Evolutionary conservation across 495 filamentous ascomycete genomes (phyloP), one percentile per base, ranked within the genome.

Genomic region (Lasiosphaeria ovina): DNA sequence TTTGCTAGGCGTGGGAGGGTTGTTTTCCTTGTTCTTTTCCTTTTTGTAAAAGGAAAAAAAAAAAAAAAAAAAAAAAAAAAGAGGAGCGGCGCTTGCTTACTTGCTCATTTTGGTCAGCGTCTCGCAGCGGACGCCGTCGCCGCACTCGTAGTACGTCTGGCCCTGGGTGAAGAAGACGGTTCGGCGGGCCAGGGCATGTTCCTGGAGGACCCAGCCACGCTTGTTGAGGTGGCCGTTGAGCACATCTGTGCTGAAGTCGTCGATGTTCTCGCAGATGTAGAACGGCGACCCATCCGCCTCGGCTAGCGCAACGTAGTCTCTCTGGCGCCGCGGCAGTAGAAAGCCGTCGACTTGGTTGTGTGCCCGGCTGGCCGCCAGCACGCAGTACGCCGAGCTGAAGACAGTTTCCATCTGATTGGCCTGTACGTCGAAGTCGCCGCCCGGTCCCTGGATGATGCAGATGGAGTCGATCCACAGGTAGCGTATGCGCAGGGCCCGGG

Each of bases 81-180:
- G 2, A 24, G 2, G 24, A 24, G 24, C 1, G 24, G 24, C 24
- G 24, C 24, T 24, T 24, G 24, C 66, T 47, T 60, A 74, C 72
- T 75, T 76, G n/a, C 62, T 49, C 35, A 72, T 42, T 31, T n/a
- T 49, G 1, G 69, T 57, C 9, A 72, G 24, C 0, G 70, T 71
- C 50, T 77, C 74, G 57, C 75, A 77, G 4, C 67, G 62, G 5
- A 74, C 65, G 0, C 73, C 74, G 12, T 59, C 55, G 0, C 74
- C 74, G 60, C 77, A 79, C 51, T 78, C 75, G 66, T 65, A 77
- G 53, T 77, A 78, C 1, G 66, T 66, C 50, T 77, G 73, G 7
- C 44, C 68, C 12, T 57, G 59, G 0, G 71, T 72, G 59, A 77
- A 78, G 60, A 72, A 62, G 24, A 79, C 75, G 6, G 73, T 73